Evolutionary conservation across 257 asterid genomes (phyloP), one percentile per base, ranked within the genome.

Genomic region (Lycium ferocissimum): DNA sequence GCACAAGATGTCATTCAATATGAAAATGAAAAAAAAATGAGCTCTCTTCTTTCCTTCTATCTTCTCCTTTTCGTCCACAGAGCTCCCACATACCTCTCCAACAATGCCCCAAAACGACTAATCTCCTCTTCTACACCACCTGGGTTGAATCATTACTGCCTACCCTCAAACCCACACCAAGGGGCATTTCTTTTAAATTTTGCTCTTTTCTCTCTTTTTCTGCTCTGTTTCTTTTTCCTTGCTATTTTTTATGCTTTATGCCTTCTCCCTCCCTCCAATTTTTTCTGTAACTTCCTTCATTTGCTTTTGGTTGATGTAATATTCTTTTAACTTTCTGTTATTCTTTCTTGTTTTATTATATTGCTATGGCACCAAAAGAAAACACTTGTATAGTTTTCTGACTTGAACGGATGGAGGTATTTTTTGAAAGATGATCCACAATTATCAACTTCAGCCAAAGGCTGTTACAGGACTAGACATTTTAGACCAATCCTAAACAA

Each of bases 271-370:
- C 57, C 43, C 33, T 26, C 45, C 4, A 75, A 47, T 12, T 51
- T 75, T 66, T 18, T 11, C 18, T 2, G 45, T 33, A 14, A 7
- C 10, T 13, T 13, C 35, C 13, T 49, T 49, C 8, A 75, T 49
- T 51, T 22, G 0, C 43, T 22, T 20, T 3, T 49, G 9, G 18
- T 26, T 75, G 6, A n/a, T 49, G 81, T 12, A 12, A 13, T 49
- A 75, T 57, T 73, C 38, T 49, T 20, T 49, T 75, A 73, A 45
- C 59, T 72, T 45, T n/a, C 58, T 45, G 40, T 45, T n/a, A 20
- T 73, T 47, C 80, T 47, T 73, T 73, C 38, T 73, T 45, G 80
- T 20, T 49, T 20, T 45, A 45, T 72, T 72, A 73, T 45, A 45
- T 45, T 45, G 26, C 6, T n/a, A 11, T 47, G 59, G 18, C 58